Evolutionary conservation across 1,284 basidiomycete genomes (phyloP).

Genomic region (Microstroma glucosiphilum): DNA sequence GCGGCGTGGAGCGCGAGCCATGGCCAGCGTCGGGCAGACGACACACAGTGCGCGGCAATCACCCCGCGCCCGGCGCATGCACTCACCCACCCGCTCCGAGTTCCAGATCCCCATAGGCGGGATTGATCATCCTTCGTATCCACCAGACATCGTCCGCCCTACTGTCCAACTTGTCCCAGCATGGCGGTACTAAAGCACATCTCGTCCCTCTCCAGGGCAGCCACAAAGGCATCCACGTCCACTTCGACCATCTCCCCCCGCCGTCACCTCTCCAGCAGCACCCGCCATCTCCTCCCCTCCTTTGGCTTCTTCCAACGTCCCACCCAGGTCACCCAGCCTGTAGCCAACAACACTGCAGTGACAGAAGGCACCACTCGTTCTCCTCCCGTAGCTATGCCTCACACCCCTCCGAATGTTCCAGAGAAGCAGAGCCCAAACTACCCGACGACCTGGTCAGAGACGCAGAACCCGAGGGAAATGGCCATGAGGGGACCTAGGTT

Average conservation of each 20-base stretch:
- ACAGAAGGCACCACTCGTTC: slow-evolving; percentile 4
- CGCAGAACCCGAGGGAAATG: slow-evolving; percentile 57
- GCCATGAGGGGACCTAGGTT: slow-evolving; percentile 66
- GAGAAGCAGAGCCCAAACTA: slow-evolving; percentile 39
- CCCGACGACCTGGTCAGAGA: slow-evolving; percentile 36
- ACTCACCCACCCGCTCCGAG: too few relatives aligned
- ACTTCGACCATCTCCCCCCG: not conserved
- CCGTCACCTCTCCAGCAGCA: not conserved
- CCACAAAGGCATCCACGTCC: not conserved
- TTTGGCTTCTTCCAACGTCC: slow-evolving; percentile 16
- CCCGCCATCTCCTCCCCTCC: slow-evolving; percentile 3
- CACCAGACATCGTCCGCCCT: not conserved
- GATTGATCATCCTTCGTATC: too few relatives aligned
- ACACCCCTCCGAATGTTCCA: slow-evolving; percentile 30
- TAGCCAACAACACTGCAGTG: not conserved
- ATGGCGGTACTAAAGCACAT: not conserved
- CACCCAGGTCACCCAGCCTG: slow-evolving; percentile 1
- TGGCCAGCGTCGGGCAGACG: too few relatives aligned
- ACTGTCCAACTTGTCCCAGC: not conserved
- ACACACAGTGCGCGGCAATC: too few relatives aligned
- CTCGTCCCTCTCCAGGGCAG: not conserved
- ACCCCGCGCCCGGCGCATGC: too few relatives aligned
- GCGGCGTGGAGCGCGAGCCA: too few relatives aligned
- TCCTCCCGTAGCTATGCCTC: slow-evolving; percentile 27
- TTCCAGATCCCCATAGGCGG: too few relatives aligned